Base-by-base conservation (phyloP, 164 flowering plant genomes). In the Cinnamomum chago region DNA sequence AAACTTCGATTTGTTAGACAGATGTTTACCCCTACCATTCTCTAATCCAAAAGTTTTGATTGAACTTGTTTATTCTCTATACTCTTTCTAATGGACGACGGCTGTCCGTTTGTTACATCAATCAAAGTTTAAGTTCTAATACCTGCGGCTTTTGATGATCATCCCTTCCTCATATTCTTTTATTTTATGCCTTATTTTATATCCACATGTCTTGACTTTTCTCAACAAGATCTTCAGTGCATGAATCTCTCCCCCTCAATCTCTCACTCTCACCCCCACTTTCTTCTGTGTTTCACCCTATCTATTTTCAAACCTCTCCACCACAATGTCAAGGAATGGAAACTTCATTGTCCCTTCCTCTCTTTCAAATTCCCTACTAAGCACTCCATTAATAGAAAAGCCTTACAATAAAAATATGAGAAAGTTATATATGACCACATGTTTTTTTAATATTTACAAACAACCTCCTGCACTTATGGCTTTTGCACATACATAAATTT, bases 321-420 rank as follows among this genome's bases (percentile, higher is more conserved):
- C 23, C 66, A 40, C 15, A 67, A 55, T 72, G 40, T 65, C 66
- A 75, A 62, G 75, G 72, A 67, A 67, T 72, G 75, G 79, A 67
- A 76, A 67, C 72, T 72, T 76, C 75, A 1, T 13, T 27, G 40
- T 20, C 11, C 68, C 51, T 67, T 72, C 75, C 72, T 18, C 60
- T 14, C 60, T 55, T 55, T 55, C n/a, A 55, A 55, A 55, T 55
- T 55, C 20, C n/a, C 7, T 15, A 15, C 60, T 55, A 15, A 55
- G 20, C 4, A 55, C 60, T 55, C 20, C 1, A 3, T 18, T 12
- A 15, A 17, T 15, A 55, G 60, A 55, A 55, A 55, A 55, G 5
- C n/a, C 60, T 3, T 3, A 15, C 60, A 55, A 15, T 55, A 55
- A 12, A 40, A 40, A 1, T 9, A 40, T 40, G 47, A 40, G 47